phyloP scores from a whole-genome alignment of 345 rosid genomes.

The Eucalyptus erythrocorys region DNA sequence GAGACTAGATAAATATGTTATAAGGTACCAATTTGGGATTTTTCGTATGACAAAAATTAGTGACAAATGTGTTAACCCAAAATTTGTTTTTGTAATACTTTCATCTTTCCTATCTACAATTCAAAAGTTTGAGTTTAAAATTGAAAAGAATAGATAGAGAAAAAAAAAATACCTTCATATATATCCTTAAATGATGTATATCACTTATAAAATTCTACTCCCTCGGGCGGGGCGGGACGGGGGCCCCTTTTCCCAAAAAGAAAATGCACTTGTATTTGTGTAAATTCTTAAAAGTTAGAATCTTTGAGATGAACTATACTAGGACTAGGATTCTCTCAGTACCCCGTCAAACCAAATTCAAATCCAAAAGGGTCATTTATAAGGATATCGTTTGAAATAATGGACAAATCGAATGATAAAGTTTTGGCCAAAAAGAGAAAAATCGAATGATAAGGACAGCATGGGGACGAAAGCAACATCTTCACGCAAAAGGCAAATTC shows the following conservation, averaged over 20 bases:
- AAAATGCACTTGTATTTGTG: neutral
- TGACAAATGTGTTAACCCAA: neutral
- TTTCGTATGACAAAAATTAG: neutral
- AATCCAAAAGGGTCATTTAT: neutral
- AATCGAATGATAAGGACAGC: neutral
- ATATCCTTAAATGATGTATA: neutral
- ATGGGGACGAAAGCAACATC: neutral
- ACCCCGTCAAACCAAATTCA: neutral
- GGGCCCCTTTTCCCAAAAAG: too few relatives aligned
- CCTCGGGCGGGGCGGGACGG: too few relatives aligned
- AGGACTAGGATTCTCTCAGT: neutral
- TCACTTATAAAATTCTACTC: neutral
- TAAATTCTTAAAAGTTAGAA: neutral
- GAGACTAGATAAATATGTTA: neutral
- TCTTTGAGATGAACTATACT: accelerated
- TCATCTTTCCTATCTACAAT: neutral
- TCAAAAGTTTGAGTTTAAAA: neutral
- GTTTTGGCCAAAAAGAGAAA: neutral
- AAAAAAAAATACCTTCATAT: neutral
- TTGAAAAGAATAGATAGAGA: neutral
- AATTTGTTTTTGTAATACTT: neutral
- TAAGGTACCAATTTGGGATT: neutral
- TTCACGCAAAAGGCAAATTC: neutral
- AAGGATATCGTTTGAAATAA: neutral
- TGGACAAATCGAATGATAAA: neutral